Percentiles rank a stretch among this genome's conserved stretches.
Evolutionary conservation across 139 green algal species (phyloP).

Genomic region (Micromonas commoda): DNA sequence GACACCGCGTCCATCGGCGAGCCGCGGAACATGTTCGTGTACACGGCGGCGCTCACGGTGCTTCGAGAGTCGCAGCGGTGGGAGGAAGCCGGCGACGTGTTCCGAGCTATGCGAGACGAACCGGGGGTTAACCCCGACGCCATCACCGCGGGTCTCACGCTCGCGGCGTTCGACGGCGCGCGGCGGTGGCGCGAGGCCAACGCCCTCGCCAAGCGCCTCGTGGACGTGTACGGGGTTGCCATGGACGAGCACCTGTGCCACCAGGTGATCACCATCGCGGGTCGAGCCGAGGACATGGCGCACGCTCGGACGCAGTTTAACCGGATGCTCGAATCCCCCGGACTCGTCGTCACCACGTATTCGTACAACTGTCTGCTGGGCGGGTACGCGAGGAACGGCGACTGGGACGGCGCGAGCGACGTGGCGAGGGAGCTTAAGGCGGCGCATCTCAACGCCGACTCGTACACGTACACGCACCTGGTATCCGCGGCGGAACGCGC

Average conservation of each 20-base stretch:
- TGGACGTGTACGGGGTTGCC: background rate
- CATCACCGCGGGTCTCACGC: background rate
- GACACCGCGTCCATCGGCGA: background rate
- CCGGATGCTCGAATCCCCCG: background rate
- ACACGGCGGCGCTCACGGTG: constrained; percentile 16
- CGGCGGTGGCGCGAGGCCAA: constrained; percentile 10
- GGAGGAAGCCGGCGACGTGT: constrained; percentile 1
- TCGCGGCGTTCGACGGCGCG: background rate
- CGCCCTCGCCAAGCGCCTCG: background rate
- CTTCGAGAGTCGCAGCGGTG: background rate
- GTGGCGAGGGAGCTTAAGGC: background rate
- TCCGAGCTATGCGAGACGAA: background rate
- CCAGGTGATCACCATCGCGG: constrained; percentile 22
- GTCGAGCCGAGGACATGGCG: constrained; percentile 15
- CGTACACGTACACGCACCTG: constrained; percentile 23
- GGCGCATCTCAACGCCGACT: background rate
- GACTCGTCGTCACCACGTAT: constrained; percentile 16
- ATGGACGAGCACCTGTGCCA: constrained; percentile 3
- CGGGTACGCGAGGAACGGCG: constrained; percentile 17
- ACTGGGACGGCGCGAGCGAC: background rate
- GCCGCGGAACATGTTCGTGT: constrained; percentile 6
- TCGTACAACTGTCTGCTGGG: constrained; percentile 17
- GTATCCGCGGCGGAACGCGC: constrained; percentile 4
- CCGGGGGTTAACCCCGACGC: background rate
- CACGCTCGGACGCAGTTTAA: background rate